A percentile compares a stretch with the other conserved stretches of the same genome.
phyloP scores from a whole-genome alignment of 352 stramenopile genomes.

The Poterioochromonas sp. region DNA sequence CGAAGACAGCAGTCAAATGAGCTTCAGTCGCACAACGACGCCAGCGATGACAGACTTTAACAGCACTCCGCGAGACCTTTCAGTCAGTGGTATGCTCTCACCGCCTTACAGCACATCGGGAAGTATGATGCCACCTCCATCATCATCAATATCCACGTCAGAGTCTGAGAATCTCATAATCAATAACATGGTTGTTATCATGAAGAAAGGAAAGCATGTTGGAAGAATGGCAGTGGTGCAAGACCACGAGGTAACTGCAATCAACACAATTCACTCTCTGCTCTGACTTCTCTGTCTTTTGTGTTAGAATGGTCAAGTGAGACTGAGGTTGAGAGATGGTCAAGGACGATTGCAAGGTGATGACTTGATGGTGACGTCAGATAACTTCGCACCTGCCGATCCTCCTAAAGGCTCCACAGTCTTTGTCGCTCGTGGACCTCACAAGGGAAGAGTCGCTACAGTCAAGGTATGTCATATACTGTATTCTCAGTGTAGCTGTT shows the following conservation, averaged over 20 bases:
- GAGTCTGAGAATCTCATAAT: neutral
- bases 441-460: neutral
- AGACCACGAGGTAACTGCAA: neutral
- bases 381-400: neutral
- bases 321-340: neutral
- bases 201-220: neutral
- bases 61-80: neutral
- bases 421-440: neutral
- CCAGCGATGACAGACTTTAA: neutral
- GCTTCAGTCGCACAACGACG: neutral
- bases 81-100: neutral
- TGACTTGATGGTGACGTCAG: neutral
- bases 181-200: neutral
- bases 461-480: constrained; percentile 3
- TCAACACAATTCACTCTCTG: too few relatives aligned
- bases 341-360: neutral
- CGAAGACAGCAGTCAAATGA: neutral
- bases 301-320: too few relatives aligned
- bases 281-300: too few relatives aligned
- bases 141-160: neutral
- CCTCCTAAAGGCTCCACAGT: neutral
- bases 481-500: too few relatives aligned
- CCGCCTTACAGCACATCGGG: neutral
- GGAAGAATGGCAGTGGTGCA: neutral
- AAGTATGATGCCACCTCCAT: neutral